phyloP scores from a whole-genome alignment of 768 basidiomycete species.

The Lepiota subincarnata region DNA sequence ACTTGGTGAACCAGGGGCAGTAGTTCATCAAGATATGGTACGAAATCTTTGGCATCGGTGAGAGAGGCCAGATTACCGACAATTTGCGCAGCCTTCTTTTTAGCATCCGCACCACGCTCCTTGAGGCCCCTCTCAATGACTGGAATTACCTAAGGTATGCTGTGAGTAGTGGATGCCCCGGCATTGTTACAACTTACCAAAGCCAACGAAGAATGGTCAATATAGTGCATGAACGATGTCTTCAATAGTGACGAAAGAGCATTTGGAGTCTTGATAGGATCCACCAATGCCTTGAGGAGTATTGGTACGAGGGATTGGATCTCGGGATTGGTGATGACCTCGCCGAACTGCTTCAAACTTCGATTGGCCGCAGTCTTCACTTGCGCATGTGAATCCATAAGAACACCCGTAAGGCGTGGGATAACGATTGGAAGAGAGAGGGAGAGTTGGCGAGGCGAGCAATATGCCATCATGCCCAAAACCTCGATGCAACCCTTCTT shows the following conservation, averaged over 20 bases:
- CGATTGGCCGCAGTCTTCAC: conserved; percentile 91
- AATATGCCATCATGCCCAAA: conserved; percentile 98
- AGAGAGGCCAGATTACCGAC: conserved; percentile 94
- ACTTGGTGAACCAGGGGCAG: conserved; percentile 90
- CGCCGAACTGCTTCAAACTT: conserved; percentile 95
- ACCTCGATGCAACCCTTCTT: conserved; percentile 98
- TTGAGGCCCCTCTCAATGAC: conserved; percentile 91
- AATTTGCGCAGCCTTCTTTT: conserved; percentile 94
- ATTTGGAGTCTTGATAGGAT: conserved; percentile 85
- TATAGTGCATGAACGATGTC: conserved; percentile 96
- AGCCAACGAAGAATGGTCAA: conserved; percentile 94
- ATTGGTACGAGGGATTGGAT: conserved; percentile 87
- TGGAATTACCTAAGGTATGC: conserved; percentile 68
- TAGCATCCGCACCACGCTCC: conserved; percentile 90
- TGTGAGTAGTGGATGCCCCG: not conserved
- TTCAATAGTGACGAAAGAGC: conserved; percentile 85
- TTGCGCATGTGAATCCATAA: conserved; percentile 97
- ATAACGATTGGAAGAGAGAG: conserved; percentile 95
- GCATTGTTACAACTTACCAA: conserved; percentile 46
- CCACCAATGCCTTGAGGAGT: conserved; percentile 91
- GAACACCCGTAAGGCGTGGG: conserved; percentile 87
- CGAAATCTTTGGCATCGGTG: conserved; percentile 87
- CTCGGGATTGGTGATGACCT: conserved; percentile 97
- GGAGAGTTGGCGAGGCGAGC: conserved; percentile 92
- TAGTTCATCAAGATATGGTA: conserved; percentile 87